A percentile compares a stretch with the other conserved stretches of the same genome.
Conservation (phyloP, 176 grass and related monocot species). For the Themeda triandra region DNA sequence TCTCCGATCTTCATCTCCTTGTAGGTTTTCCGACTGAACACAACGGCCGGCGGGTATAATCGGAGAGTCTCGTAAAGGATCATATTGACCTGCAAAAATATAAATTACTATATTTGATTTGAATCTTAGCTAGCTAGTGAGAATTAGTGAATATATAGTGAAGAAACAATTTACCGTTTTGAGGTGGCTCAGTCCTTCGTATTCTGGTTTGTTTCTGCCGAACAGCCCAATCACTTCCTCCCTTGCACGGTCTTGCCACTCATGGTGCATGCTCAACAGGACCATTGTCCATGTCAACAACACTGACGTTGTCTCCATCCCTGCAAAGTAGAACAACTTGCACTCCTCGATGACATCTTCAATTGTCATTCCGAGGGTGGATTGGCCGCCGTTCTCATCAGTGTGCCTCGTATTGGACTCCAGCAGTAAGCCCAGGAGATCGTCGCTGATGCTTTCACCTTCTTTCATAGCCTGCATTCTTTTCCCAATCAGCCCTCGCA, state of each 20-base stretch:
- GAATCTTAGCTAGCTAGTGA: background rate
- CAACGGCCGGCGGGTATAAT: constrained; percentile 39
- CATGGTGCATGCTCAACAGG: constrained; percentile 48
- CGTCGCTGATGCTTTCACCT: constrained; percentile 20
- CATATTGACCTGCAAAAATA: constrained; percentile 53
- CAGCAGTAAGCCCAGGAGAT: constrained; percentile 47
- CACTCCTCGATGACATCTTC: constrained; percentile 73
- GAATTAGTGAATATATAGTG: background rate
- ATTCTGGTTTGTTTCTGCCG: constrained; percentile 45
- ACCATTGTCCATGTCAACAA: constrained; percentile 66
- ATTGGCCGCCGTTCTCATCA: constrained; percentile 25
- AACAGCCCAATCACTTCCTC: constrained; percentile 59
- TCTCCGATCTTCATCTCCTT: constrained; percentile 44
- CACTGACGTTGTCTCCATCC: constrained; percentile 68
- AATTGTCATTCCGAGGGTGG: constrained; percentile 41
- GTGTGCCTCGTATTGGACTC: constrained; percentile 44
- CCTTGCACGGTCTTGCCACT: constrained; percentile 57
- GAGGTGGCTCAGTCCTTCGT: constrained; percentile 44
- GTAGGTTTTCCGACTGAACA: constrained; percentile 14
- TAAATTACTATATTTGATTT: background rate
- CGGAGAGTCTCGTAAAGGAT: constrained; percentile 62
- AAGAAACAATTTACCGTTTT: constrained; percentile 24
- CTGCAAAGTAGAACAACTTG: constrained; percentile 76
- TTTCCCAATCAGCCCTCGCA: constrained; percentile 37
- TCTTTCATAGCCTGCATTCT: constrained; percentile 36